Evolutionary conservation across 2,329 filamentous ascomycete genomes (phyloP).

Genomic region (Allantophomopsis lycopodina): DNA sequence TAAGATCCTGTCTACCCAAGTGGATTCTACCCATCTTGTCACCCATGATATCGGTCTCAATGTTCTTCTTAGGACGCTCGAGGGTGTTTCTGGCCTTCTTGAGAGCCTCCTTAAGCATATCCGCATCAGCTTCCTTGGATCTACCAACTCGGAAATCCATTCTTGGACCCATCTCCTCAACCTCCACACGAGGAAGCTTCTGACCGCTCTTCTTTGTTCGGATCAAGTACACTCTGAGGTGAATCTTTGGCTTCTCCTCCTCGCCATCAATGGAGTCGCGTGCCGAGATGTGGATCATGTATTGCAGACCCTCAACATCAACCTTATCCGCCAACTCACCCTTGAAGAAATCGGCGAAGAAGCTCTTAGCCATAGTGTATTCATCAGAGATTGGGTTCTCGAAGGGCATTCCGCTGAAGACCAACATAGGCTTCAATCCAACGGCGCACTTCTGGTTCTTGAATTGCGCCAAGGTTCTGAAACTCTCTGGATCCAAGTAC

Average conservation of each 20-base stretch:
- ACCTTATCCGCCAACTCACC: slow-evolving; percentile 67
- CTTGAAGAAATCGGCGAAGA: slow-evolving; percentile 85
- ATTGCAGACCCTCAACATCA: slow-evolving; percentile 90
- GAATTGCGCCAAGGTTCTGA: slow-evolving; percentile 60
- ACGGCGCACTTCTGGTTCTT: slow-evolving; percentile 63
- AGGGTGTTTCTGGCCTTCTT: slow-evolving; percentile 66
- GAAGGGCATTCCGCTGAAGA: slow-evolving; percentile 83
- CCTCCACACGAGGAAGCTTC: slow-evolving; percentile 76
- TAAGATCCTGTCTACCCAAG: slow-evolving; percentile 78
- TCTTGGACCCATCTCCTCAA: slow-evolving; percentile 89
- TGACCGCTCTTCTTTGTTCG: slow-evolving; percentile 77
- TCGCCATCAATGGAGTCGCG: slow-evolving; percentile 40
- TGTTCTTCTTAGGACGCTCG: slow-evolving; percentile 89
- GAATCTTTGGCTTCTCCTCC: slow-evolving; percentile 39
- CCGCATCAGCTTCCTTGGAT: slow-evolving; percentile 62
- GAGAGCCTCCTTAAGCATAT: slow-evolving; percentile 79
- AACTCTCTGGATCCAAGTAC: slow-evolving; percentile 62
- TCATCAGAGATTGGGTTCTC: slow-evolving; percentile 68
- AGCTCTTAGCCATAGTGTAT: slow-evolving; percentile 75
- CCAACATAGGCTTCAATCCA: slow-evolving; percentile 75
- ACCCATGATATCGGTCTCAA: slow-evolving; percentile 79
- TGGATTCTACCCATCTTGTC: slow-evolving; percentile 95
- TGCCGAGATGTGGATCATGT: slow-evolving; percentile 70
- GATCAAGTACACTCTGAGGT: slow-evolving; percentile 73
- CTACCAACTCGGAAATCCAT: slow-evolving; percentile 86